A percentile compares a stretch with the other conserved stretches of the same genome.
phyloP scores from a whole-genome alignment of 2,329 filamentous ascomycete species.

The Fusarium floridanum region DNA sequence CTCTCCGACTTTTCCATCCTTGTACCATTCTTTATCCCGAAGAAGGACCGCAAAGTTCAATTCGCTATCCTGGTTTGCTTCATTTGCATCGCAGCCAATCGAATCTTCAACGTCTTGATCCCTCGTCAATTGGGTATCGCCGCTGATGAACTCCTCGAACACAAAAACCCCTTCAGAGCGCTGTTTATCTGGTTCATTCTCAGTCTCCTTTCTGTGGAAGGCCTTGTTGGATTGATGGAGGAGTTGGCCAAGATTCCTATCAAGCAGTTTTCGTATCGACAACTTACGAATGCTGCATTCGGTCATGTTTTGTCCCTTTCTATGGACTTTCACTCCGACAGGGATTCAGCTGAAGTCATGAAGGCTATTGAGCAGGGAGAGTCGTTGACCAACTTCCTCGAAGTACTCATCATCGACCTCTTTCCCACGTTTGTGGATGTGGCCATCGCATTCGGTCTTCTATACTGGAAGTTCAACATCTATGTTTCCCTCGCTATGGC shows the following conservation, averaged over 20 bases:
- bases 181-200: conserved; percentile 38
- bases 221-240: conserved; percentile 32
- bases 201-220: conserved; percentile 21
- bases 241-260: conserved; percentile 51
- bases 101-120: conserved; percentile 49
- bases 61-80: conserved; percentile 44
- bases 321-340: conserved; percentile 77
- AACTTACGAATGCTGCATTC: conserved; percentile 72
- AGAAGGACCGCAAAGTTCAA: conserved; percentile 49
- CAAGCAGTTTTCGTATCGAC: conserved; percentile 60
- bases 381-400: conserved; percentile 70
- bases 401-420: conserved; percentile 70
- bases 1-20: conserved; percentile 50
- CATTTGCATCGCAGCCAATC: conserved; percentile 35
- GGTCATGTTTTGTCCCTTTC: conserved; percentile 77
- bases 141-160: conserved; percentile 46
- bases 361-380: conserved; percentile 74
- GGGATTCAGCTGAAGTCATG: conserved; percentile 74
- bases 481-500: conserved; percentile 63
- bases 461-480: conserved; percentile 72
- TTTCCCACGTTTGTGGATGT: conserved; percentile 74
- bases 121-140: conserved; percentile 51
- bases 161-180: conserved; percentile 35
- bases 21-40: conserved; percentile 48
- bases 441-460: conserved; percentile 69